Evolutionary conservation across 257 asterid genomes (phyloP), one percentile per base, ranked within the genome.

Genomic region (Coffea eugenioides): DNA sequence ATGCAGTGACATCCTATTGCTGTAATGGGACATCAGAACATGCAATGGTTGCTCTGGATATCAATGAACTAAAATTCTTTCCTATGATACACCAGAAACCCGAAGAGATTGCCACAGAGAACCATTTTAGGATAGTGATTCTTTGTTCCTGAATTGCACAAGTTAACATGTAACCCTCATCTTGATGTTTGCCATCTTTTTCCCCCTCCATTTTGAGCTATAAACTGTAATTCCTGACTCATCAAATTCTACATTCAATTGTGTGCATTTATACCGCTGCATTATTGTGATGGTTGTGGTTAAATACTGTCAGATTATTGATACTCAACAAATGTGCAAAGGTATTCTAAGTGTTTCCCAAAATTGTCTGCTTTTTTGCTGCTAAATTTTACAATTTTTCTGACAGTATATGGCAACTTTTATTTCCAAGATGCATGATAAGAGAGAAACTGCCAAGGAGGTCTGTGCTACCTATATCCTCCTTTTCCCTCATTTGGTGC

Each of bases 331-430:
- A 34, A 52, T 56, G 23, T 41, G 56, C 27, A 3, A 27, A 43
- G 8, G 43, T 21, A 2, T 56, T 66, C 21, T 23, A 3, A 46
- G 11, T 16, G 27, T 39, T 75, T 72, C 64, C 52, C 16, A 36
- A 62, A 16, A 39, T 71, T 34, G 11, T 20, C 49, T 72, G 8
- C 48, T 14, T 59, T 52, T 39, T 61, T 23, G 34, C 56, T 81
- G 54, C 41, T 62, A 64, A 39, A 51, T 6, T 23, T 41, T 74
- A 36, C 23, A 67, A 65, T 39, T 79, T 77, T 62, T 81, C 76
- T 79, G 79, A 81, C 91, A 92, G 93, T 83, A 84, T 80, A 74
- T 90, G 71, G 79, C 75, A 43, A 72, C 72, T 68, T 85, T 90
- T 84, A 86, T 90, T 31, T 74, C 75, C 77, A 83, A 82, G 84